These are phyloP conservation scores for Rhizophora mangle DNA, from an alignment of 345 rosid species.

Conservation along the genomic window DNA sequence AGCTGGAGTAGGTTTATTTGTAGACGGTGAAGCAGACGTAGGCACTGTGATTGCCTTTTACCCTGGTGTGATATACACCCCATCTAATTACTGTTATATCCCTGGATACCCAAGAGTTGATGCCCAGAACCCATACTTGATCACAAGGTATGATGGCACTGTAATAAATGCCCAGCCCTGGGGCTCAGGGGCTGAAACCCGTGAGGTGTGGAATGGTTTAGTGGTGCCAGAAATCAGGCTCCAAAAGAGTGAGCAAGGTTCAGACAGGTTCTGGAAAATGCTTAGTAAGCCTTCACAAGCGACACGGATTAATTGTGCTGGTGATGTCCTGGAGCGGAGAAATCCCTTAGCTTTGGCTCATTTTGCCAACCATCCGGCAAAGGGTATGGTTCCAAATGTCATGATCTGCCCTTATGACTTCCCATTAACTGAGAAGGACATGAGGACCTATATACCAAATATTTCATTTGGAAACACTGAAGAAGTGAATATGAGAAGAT, in stretches of 20 bases:
- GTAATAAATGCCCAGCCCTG: constrained; percentile 85
- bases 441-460: constrained; percentile 81
- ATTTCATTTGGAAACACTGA: constrained; percentile 45
- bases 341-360: constrained; percentile 89
- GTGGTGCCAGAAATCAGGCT: constrained; percentile 26
- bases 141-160: constrained; percentile 76
- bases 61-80: constrained; percentile 77
- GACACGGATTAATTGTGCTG: constrained; percentile 16
- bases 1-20: constrained; percentile 72
- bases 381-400: constrained; percentile 70
- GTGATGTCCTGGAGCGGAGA: constrained; percentile 64
- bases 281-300: constrained; percentile 71
- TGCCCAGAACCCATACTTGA: constrained; percentile 64
- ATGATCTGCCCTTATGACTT: constrained; percentile 84
- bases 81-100: constrained; percentile 69
- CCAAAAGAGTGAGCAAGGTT: constrained; percentile 35
- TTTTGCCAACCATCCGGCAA: constrained; percentile 66
- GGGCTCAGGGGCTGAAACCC: constrained; percentile 69
- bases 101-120: constrained; percentile 77
- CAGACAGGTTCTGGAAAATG: constrained; percentile 66
- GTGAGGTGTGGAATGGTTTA: constrained; percentile 58
- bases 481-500: constrained; percentile 59
- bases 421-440: constrained; percentile 54
- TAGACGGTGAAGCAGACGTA: constrained; percentile 70
- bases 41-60: constrained; percentile 80